These are phyloP conservation scores for Ascochyta koolunga DNA, from an alignment of 2,329 filamentous ascomycete species.

Conservation along the genomic window DNA sequence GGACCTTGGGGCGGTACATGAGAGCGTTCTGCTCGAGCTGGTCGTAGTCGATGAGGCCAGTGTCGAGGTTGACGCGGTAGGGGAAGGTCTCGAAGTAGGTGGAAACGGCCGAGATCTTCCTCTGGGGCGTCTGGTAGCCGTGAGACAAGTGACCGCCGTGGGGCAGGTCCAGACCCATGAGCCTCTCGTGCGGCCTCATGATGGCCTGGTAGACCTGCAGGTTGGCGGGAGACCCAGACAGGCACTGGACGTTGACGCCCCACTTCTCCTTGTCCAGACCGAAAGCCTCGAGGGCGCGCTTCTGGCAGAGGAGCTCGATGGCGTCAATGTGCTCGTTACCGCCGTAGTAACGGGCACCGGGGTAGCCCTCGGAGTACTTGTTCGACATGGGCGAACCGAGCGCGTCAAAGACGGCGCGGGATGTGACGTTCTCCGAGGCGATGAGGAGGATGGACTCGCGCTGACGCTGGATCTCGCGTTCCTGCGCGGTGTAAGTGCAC, in stretches of 20 bases:
- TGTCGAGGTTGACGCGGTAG: slow-evolving; percentile 88
- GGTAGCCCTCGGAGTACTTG: slow-evolving; percentile 99
- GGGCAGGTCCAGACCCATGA: slow-evolving; percentile 96
- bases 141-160: slow-evolving; percentile 95
- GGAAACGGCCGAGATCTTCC: slow-evolving; percentile 98
- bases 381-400: slow-evolving; percentile 69
- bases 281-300: slow-evolving; percentile 87
- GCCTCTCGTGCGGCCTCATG: slow-evolving; percentile 90
- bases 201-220: slow-evolving; percentile 97
- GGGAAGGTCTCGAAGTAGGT: slow-evolving; percentile 99
- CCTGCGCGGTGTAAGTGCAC: slow-evolving; percentile 57
- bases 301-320: slow-evolving; percentile 86
- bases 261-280: slow-evolving; percentile 82
- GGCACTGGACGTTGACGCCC: slow-evolving; percentile 91
- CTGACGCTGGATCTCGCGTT: slow-evolving; percentile 94
- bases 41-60: slow-evolving; percentile 93
- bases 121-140: slow-evolving; percentile 94
- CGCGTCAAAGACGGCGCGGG: slow-evolving; percentile 49
- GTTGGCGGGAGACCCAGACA: slow-evolving; percentile 93
- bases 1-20: slow-evolving; percentile 92
- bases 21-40: slow-evolving; percentile 85
- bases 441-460: slow-evolving; percentile 85
- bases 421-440: slow-evolving; percentile 50
- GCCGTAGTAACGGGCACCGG: slow-evolving; percentile 93
- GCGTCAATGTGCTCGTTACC: slow-evolving; percentile 96